phyloP scores from a whole-genome alignment of 2,329 filamentous ascomycete species.

The Colletotrichum orbiculare region DNA sequence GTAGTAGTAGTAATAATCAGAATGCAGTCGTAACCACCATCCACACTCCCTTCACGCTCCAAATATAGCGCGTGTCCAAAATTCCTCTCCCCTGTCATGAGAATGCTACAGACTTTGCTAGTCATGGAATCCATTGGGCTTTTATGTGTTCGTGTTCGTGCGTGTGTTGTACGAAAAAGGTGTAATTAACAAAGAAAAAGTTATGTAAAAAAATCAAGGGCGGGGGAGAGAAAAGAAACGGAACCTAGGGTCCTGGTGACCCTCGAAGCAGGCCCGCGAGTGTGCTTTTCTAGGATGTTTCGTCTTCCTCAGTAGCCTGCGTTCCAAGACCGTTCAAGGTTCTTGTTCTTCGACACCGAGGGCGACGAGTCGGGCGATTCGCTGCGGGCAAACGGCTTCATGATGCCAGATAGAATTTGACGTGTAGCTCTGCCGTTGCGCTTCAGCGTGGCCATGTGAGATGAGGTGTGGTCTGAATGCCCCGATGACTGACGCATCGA shows the following conservation, averaged over 20 bases:
- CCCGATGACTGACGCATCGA: constrained; percentile 37
- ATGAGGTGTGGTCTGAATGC: constrained; percentile 38
- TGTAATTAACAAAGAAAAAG: constrained; percentile 19
- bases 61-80: constrained; percentile 25
- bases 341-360: constrained; percentile 28
- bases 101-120: constrained; percentile 22
- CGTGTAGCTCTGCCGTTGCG: constrained; percentile 49
- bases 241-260: too few relatives aligned
- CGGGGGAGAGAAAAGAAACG: too few relatives aligned
- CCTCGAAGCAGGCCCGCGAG: too few relatives aligned
- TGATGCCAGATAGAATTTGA: constrained; percentile 57
- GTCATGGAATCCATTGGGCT: constrained; percentile 16
- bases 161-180: neutral
- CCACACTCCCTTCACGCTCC: constrained; percentile 3
- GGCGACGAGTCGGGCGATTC: constrained; percentile 52
- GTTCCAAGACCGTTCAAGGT: constrained; percentile 32
- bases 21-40: constrained; percentile 26
- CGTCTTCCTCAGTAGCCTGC: constrained; percentile 12
- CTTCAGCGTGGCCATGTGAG: constrained; percentile 44
- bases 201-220: neutral
- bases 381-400: constrained; percentile 54
- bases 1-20: too few relatives aligned
- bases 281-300: too few relatives aligned
- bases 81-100: constrained; percentile 15
- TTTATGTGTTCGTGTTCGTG: constrained; percentile 20